Conservation (phyloP, 148 eudicot genomes). For the Fagopyrum homotropicum region DNA sequence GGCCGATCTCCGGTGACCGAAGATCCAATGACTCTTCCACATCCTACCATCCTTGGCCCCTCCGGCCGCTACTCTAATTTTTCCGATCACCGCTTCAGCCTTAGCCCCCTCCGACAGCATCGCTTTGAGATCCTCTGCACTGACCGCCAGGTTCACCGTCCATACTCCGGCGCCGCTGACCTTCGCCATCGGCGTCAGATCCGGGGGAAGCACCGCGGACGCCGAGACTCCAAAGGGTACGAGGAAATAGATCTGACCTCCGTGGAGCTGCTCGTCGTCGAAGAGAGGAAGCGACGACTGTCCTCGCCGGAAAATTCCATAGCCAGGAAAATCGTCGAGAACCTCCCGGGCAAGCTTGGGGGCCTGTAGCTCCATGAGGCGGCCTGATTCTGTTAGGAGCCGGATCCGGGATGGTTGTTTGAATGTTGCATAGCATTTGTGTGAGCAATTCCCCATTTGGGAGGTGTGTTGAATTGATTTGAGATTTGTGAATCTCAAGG, state of each 20-base stretch:
- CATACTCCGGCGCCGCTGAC: background rate
- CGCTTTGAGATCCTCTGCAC: slow-evolving; percentile 3
- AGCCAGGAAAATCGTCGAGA: slow-evolving; percentile 37
- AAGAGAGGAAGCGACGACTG: slow-evolving; percentile 26
- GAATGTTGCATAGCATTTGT: slow-evolving; percentile 26
- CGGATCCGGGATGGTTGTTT: slow-evolving; percentile 20
- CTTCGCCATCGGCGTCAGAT: background rate
- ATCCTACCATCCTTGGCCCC: background rate
- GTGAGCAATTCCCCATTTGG: slow-evolving; percentile 63
- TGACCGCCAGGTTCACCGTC: slow-evolving; percentile 6
- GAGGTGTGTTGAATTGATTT: background rate
- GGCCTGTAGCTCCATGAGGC: slow-evolving; percentile 24
- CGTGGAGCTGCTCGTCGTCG: slow-evolving; percentile 28
- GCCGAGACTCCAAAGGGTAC: slow-evolving; percentile 24
- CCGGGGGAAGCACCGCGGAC: background rate
- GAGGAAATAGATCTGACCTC: slow-evolving; percentile 39
- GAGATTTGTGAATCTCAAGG: slow-evolving; percentile 9
- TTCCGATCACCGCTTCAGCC: slow-evolving; percentile 11
- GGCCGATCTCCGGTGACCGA: slow-evolving; percentile 5
- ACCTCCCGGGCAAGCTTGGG: slow-evolving; percentile 39
- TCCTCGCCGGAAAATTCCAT: slow-evolving; percentile 33
- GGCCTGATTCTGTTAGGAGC: slow-evolving; percentile 41
- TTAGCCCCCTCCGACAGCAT: slow-evolving; percentile 7
- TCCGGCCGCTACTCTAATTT: slow-evolving; percentile 3
- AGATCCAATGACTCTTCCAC: slow-evolving; percentile 1